Base-by-base conservation (phyloP, 495 filamentous ascomycete genomes). In the Hyaloscypha hepaticicola region DNA sequence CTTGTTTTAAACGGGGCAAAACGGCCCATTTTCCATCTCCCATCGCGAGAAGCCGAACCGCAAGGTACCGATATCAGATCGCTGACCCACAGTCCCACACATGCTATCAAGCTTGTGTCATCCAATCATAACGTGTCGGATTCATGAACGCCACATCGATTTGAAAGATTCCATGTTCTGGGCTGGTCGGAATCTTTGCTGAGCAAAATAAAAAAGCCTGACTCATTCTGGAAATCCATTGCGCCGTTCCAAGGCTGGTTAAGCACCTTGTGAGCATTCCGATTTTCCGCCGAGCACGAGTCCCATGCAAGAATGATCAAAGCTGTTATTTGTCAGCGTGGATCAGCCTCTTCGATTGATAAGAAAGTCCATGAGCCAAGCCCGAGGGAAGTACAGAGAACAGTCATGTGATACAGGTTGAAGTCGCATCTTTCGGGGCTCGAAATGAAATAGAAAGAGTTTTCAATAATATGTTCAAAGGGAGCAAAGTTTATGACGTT, bases 321-420 rank as follows among this genome's bases (percentile, higher is more conserved):
- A 26, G 34, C 38, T 57, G 61, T 55, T 25, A 26, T 57, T 63
- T 22, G 61, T 63, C 61, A 63, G 31, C 31, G 22, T 24, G 16
- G 51, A 63, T 63, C 19, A 48, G 19, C n/a, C 22, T 28, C 48
- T 31, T 28, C 38, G 19, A 63, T 63, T 63, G 61, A 52, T n/a
- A n/a, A 21, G 58, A 25, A 21, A 31, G 14, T 31, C 11, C 28
- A 14, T 22, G 24, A 21, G 27, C 38, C 3, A 0, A 16, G 12
- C 7, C 19, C 9, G 12, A 45, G 38, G 38, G 6, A 45, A 45
- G 16, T 9, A 3, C 4, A 16, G 4, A 16, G 19, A 34, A 34
- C 16, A 45, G 38, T 45, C 38, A 45, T 45, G 38, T 45, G 38
- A 45, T 16, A 14, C 31, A 33, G 12, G 31, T 33, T 33, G 31